Evolutionary conservation across 169 alveolate species (phyloP).

Genomic region (Plasmodium sp.): DNA sequence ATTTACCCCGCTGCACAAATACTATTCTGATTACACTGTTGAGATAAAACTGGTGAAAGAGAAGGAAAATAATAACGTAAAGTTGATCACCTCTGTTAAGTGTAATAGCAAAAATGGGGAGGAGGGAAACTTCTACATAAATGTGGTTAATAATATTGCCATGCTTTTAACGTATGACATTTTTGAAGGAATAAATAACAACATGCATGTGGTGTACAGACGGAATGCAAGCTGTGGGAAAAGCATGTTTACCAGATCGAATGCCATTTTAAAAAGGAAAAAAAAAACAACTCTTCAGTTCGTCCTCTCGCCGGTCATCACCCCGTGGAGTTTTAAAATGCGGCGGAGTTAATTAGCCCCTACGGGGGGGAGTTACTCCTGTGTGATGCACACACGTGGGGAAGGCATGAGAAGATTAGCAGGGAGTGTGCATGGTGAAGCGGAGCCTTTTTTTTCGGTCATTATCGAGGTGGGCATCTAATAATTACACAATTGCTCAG

Average conservation of each 20-base stretch:
- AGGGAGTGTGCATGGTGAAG: not conserved
- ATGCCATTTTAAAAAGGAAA: conserved; percentile 2
- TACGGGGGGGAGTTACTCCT: not conserved
- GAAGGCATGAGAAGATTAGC: not conserved
- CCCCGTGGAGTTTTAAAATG: not conserved
- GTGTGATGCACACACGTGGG: not conserved
- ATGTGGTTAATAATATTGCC: conserved; percentile 43
- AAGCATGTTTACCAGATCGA: conserved; percentile 20
- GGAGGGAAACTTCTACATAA: not conserved
- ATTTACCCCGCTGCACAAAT: conserved; percentile 50
- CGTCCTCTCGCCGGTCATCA: not conserved
- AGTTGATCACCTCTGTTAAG: conserved; percentile 10
- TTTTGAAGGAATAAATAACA: conserved; percentile 60
- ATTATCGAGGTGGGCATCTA: not conserved
- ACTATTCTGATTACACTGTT: conserved; percentile 50
- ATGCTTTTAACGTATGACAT: conserved; percentile 45
- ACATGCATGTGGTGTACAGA: conserved; percentile 22
- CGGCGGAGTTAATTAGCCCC: not conserved
- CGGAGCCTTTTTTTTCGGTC: not conserved
- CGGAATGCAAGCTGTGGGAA: conserved; percentile 4
- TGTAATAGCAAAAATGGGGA: not conserved
- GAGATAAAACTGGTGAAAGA: conserved; percentile 44
- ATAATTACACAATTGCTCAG: not conserved
- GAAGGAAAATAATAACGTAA: conserved; percentile 14
- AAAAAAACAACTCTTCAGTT: not conserved